Conservation (phyloP, 2,329 filamentous ascomycete genomes). For the Microcyclosporella mali region DNA sequence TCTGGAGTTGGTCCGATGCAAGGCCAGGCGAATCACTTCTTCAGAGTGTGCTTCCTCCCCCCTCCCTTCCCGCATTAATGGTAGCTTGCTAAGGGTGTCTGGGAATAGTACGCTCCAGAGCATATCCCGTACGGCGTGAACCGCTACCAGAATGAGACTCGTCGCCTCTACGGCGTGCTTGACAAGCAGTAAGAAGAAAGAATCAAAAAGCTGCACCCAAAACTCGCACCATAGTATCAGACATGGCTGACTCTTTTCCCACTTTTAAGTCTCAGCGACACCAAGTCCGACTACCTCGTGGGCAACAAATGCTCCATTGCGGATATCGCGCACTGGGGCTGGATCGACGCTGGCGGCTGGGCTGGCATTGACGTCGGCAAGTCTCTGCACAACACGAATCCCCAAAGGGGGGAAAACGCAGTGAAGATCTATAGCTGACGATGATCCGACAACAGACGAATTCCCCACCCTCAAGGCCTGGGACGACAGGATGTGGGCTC, state of each 20-base stretch:
- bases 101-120: slow-evolving; percentile 62
- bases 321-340: slow-evolving; percentile 75
- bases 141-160: slow-evolving; percentile 75
- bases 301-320: slow-evolving; percentile 63
- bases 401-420: too few relatives aligned
- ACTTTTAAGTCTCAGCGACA: slow-evolving; percentile 41
- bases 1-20: slow-evolving; percentile 47
- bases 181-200: slow-evolving; percentile 52
- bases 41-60: slow-evolving; percentile 39
- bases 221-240: too few relatives aligned
- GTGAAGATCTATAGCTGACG: too few relatives aligned
- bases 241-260: too few relatives aligned
- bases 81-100: background rate
- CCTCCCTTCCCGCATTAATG: too few relatives aligned
- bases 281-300: slow-evolving; percentile 47
- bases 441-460: slow-evolving; percentile 48
- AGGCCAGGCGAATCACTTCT: slow-evolving; percentile 73
- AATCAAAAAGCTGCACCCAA: too few relatives aligned
- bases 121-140: slow-evolving; percentile 73
- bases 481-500: slow-evolving; percentile 63
- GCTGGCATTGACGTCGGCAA: slow-evolving; percentile 60
- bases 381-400: too few relatives aligned
- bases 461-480: slow-evolving; percentile 73
- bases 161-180: slow-evolving; percentile 72
- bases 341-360: slow-evolving; percentile 59